Percentiles rank a stretch among this genome's conserved stretches.
phyloP scores from a whole-genome alignment of 108 stramenopile genomes.

The Fistulifera pelliculosa region DNA sequence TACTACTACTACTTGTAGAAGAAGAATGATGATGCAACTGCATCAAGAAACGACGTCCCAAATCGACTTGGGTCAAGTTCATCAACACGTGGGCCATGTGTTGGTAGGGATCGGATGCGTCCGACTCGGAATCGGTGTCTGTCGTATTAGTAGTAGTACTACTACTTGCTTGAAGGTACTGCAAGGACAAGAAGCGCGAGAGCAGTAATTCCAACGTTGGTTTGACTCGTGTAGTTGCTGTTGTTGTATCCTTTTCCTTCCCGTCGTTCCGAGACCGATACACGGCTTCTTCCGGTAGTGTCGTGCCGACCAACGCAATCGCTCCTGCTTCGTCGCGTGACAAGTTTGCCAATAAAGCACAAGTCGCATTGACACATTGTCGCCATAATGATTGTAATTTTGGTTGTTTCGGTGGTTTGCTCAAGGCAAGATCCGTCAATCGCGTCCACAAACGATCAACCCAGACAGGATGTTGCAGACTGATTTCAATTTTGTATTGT shows the following conservation, averaged over 20 bases:
- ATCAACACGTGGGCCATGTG: slow-evolving; percentile 81
- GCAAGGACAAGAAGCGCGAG: slow-evolving; percentile 36
- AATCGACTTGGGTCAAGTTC: slow-evolving; percentile 77
- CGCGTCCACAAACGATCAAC: background rate
- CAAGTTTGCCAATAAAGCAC: slow-evolving; percentile 71
- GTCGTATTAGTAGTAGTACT: no score
- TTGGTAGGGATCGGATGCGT: slow-evolving; percentile 74
- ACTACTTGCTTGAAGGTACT: no score
- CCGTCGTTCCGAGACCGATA: slow-evolving; percentile 8
- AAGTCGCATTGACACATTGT: slow-evolving; percentile 50
- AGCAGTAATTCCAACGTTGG: slow-evolving; percentile 62
- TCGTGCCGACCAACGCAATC: slow-evolving; percentile 57
- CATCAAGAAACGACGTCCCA: slow-evolving; percentile 62
- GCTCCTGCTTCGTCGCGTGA: slow-evolving; percentile 67
- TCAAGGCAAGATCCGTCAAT: background rate
- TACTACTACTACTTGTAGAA: background rate
- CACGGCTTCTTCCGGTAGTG: slow-evolving; percentile 67
- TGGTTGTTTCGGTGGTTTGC: background rate
- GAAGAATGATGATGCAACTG: slow-evolving; percentile 34
- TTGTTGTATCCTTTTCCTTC: slow-evolving; percentile 2
- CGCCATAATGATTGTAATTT: slow-evolving; percentile 20
- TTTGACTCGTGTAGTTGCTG: slow-evolving; percentile 20
- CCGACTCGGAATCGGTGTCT: slow-evolving; percentile 8
- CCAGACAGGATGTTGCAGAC: no score
- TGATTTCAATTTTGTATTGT: no score